Percentiles rank a stretch among this genome's conserved stretches.
Evolutionary conservation across 805 yeast genomes (phyloP).

Genomic region (Starmerella sirachaensis): DNA sequence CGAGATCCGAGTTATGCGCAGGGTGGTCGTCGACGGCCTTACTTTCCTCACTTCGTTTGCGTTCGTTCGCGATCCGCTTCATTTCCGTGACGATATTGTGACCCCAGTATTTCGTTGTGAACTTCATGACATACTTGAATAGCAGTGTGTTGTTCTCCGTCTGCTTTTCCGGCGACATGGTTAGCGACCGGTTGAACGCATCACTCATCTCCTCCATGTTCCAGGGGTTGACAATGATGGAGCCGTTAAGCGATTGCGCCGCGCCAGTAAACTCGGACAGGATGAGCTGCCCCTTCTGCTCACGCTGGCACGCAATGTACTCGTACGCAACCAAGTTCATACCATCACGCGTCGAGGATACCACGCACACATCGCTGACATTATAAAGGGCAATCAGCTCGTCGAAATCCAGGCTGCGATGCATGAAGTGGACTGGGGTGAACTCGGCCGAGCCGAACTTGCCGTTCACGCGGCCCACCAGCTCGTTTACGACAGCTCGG

Average conservation of each 20-base stretch:
- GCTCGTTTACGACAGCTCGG: conserved; percentile 87
- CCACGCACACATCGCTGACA: conserved; percentile 80
- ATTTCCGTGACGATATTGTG: conserved; percentile 87
- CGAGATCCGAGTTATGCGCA: neutral
- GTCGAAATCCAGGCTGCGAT: conserved; percentile 78
- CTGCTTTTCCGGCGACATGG: conserved; percentile 72
- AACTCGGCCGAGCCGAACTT: conserved; percentile 93
- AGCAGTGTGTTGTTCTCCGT: conserved; percentile 67
- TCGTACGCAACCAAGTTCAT: conserved; percentile 96
- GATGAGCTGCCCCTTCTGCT: conserved; percentile 73
- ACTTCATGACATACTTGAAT: conserved; percentile 78
- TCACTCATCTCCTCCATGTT: conserved; percentile 86
- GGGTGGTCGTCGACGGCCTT: neutral
- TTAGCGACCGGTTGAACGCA: conserved; percentile 75
- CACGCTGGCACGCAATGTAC: conserved; percentile 89
- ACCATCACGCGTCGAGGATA: conserved; percentile 92
- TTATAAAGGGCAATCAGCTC: conserved; percentile 83
- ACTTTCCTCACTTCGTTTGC: too few relatives aligned
- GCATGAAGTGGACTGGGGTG: conserved; percentile 95
- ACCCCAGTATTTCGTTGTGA: conserved; percentile 96
- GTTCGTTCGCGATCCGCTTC: conserved; percentile 22
- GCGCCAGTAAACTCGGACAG: conserved; percentile 97
- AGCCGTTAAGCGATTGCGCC: conserved; percentile 95
- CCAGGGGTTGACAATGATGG: conserved; percentile 94
- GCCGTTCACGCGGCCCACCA: conserved; percentile 94